Evolutionary conservation across 176 grass and related monocot genomes (phyloP).

Genomic region (Cenchrus purpureus): DNA sequence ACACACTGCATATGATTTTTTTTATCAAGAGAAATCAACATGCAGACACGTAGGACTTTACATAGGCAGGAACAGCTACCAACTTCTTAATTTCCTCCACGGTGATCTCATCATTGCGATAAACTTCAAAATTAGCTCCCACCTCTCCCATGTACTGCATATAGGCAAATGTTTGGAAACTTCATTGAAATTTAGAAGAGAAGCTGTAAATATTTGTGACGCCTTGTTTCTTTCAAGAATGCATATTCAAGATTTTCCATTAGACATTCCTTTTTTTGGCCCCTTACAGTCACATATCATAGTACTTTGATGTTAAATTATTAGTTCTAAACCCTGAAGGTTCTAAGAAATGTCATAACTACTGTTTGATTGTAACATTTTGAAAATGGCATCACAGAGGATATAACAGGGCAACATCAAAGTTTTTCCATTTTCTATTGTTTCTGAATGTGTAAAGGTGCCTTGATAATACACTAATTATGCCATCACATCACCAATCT

Average conservation of each 20-base stretch:
- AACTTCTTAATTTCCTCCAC: conserved; percentile 75
- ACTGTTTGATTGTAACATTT: neutral
- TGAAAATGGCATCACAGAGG: neutral
- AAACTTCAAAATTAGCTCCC: conserved; percentile 73
- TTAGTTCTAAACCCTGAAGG: neutral
- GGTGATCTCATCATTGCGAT: conserved; percentile 79
- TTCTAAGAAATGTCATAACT: neutral
- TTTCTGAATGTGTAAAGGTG: neutral
- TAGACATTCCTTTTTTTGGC: neutral
- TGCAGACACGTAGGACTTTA: neutral
- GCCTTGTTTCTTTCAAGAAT: neutral
- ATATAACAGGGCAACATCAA: neutral
- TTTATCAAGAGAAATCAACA: conserved; percentile 19
- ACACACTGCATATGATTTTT: conserved; percentile 33
- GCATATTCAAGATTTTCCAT: neutral
- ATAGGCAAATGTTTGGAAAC: conserved; percentile 18
- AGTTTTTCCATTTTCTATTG: neutral
- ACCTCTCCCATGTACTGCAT: conserved; percentile 82
- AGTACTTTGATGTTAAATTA: neutral
- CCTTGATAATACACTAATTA: neutral
- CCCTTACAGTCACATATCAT: neutral
- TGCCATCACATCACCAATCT: conserved; percentile 24
- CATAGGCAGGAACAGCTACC: conserved; percentile 2
- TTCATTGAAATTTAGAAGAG: neutral
- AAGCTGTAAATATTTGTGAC: neutral